These are phyloP conservation scores for Oryza glaberrima DNA, from an alignment of 176 grass and related monocot genomes.

Conservation along the genomic window DNA sequence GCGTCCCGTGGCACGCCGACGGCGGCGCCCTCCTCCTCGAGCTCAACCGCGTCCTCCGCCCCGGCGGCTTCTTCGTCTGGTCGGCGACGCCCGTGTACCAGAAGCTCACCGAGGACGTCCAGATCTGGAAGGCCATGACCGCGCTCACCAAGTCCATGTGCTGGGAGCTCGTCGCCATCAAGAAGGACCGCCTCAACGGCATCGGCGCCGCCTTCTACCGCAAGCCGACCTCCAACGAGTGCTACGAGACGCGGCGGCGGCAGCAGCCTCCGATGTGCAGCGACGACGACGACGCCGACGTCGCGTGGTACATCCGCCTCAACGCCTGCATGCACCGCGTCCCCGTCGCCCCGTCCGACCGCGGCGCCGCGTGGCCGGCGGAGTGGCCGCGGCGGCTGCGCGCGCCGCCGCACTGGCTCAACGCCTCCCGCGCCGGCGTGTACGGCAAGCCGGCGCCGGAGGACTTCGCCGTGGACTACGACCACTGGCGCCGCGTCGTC, in stretches of 20 bases:
- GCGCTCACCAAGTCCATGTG: conserved; percentile 87
- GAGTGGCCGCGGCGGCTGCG: conserved; percentile 71
- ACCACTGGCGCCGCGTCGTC: conserved; percentile 74
- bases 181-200: conserved; percentile 80
- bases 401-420: conserved; percentile 77
- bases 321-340: conserved; percentile 87
- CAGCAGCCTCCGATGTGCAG: conserved; percentile 87
- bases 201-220: conserved; percentile 83
- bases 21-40: conserved; percentile 85
- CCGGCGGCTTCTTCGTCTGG: conserved; percentile 94
- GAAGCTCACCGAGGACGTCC: conserved; percentile 82
- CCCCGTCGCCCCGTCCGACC: conserved; percentile 46
- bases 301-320: conserved; percentile 85
- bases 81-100: conserved; percentile 97
- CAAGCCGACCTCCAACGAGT: conserved; percentile 80
- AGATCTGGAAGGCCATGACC: conserved; percentile 89
- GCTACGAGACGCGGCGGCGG: conserved; percentile 65
- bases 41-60: conserved; percentile 87
- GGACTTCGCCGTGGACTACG: conserved; percentile 70
- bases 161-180: conserved; percentile 85
- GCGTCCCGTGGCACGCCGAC: conserved; percentile 90
- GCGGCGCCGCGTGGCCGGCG: conserved; percentile 64
- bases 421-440: conserved; percentile 55
- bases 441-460: conserved; percentile 74
- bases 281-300: conserved; percentile 80